Conservation (phyloP, 305 asterid species). For the Plantago lanceolata region DNA sequence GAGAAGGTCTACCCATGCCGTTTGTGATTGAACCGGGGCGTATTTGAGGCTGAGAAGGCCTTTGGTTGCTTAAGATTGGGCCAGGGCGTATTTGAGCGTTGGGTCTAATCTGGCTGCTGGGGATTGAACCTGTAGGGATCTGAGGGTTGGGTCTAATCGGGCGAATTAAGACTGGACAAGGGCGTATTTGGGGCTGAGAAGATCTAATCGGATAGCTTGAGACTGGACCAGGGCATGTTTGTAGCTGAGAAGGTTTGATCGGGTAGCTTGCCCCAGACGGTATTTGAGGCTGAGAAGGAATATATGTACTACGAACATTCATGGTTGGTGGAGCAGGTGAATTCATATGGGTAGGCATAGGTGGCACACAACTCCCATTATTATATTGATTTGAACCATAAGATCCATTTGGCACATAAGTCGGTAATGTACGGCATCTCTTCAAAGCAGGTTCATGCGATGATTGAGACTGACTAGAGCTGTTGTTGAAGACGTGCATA, state of each 20-base stretch:
- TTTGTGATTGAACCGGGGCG: background rate
- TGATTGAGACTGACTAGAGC: slow-evolving; percentile 20
- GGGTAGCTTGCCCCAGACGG: slow-evolving; percentile 1
- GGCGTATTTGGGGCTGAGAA: too few relatives aligned
- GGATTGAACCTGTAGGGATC: background rate
- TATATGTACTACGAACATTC: slow-evolving; percentile 13
- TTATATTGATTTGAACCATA: slow-evolving; percentile 21
- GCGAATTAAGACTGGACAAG: too few relatives aligned
- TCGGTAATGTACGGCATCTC: slow-evolving; percentile 29
- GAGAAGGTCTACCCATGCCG: background rate
- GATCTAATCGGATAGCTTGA: too few relatives aligned
- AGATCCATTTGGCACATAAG: slow-evolving; percentile 17
- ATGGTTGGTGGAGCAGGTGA: slow-evolving; percentile 21
- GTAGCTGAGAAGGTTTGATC: background rate
- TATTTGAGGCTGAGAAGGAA: background rate
- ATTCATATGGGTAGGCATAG: slow-evolving; percentile 1
- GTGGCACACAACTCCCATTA: slow-evolving; percentile 19
- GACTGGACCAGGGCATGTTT: too few relatives aligned
- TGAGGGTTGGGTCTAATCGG: too few relatives aligned
- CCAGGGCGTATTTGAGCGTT: background rate
- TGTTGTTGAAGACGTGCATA: slow-evolving; percentile 20
- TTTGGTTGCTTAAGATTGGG: background rate
- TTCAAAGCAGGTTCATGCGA: slow-evolving; percentile 23
- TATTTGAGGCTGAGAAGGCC: background rate
- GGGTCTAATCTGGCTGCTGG: background rate